These are phyloP conservation scores for Cercospora nicotianae DNA, from an alignment of 2,329 filamentous ascomycete genomes.

Conservation along the genomic window DNA sequence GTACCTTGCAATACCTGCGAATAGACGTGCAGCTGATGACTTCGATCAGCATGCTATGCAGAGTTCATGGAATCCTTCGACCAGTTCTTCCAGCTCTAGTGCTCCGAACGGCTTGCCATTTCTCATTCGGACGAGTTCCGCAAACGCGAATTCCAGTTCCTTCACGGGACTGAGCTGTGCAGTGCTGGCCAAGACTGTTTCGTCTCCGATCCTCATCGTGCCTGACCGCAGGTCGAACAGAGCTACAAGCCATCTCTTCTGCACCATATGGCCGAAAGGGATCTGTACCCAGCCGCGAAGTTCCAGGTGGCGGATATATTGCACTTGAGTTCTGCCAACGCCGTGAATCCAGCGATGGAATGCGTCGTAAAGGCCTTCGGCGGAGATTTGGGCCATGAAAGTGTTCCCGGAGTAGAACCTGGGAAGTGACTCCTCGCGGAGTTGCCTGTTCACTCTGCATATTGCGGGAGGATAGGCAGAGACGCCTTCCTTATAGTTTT, in stretches of 20 bases:
- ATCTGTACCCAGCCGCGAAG: slow-evolving; percentile 30
- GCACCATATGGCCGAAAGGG: slow-evolving; percentile 30
- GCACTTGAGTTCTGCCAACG: slow-evolving; percentile 27
- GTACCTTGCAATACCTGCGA: background rate
- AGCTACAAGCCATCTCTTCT: slow-evolving; percentile 25
- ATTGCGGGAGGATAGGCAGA: slow-evolving; percentile 27
- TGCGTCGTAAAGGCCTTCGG: slow-evolving; percentile 24
- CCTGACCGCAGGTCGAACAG: slow-evolving; percentile 27
- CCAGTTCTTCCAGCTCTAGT: slow-evolving; percentile 19
- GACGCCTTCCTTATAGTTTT: slow-evolving; percentile 20
- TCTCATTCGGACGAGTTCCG: slow-evolving; percentile 15
- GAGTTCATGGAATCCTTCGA: slow-evolving; percentile 25
- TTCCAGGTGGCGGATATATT: slow-evolving; percentile 22
- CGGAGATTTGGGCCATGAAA: slow-evolving; percentile 30
- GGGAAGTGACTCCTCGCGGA: slow-evolving; percentile 28
- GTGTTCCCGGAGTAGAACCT: slow-evolving; percentile 31
- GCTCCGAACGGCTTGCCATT: slow-evolving; percentile 21
- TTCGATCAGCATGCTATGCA: slow-evolving; percentile 15
- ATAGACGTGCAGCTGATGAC: background rate
- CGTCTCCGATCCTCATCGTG: slow-evolving; percentile 12
- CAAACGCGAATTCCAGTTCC: slow-evolving; percentile 22
- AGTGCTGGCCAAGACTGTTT: background rate
- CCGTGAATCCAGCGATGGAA: slow-evolving; percentile 24
- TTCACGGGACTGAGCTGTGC: slow-evolving; percentile 13
- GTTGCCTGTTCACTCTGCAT: slow-evolving; percentile 25